A percentile compares a stretch with the other conserved stretches of the same genome.
phyloP scores from a whole-genome alignment of 495 filamentous ascomycete genomes.

The Xylaria scruposa region DNA sequence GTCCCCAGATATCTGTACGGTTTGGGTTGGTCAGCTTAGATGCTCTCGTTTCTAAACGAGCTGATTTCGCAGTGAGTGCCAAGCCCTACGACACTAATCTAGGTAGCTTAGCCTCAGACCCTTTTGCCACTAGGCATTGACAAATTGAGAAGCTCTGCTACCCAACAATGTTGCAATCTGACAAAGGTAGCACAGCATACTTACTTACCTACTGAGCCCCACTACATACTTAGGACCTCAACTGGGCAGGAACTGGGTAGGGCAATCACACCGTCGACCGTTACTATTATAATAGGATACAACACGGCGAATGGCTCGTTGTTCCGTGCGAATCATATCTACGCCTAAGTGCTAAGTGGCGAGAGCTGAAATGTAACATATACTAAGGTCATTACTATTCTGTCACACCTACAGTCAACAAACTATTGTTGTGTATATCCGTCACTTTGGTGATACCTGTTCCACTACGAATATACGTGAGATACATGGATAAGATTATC shows the following conservation, averaged over 20 bases:
- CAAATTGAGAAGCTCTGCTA: not conserved
- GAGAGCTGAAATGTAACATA: not conserved
- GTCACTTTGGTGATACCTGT: no score
- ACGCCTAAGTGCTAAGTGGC: not conserved
- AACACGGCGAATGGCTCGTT: not conserved
- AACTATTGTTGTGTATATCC: not conserved
- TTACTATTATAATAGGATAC: no score
- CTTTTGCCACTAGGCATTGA: not conserved
- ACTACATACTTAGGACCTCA: not conserved
- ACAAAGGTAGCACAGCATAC: slow-evolving; percentile 12
- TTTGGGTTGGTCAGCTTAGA: not conserved
- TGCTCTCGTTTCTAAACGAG: not conserved
- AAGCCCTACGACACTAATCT: not conserved
- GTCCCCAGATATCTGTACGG: not conserved
- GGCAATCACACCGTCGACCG: not conserved
- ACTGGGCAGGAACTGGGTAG: not conserved
- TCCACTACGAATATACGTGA: not conserved
- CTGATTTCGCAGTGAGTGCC: not conserved
- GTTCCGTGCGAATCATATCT: not conserved
- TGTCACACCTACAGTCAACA: not conserved
- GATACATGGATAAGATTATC: not conserved
- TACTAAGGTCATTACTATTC: not conserved
- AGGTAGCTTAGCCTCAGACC: not conserved
- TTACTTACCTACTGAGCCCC: not conserved
- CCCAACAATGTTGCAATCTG: slow-evolving; percentile 19